Base-by-base conservation (phyloP, 108 stramenopile genomes). In the Asterionellopsis glacialis region DNA sequence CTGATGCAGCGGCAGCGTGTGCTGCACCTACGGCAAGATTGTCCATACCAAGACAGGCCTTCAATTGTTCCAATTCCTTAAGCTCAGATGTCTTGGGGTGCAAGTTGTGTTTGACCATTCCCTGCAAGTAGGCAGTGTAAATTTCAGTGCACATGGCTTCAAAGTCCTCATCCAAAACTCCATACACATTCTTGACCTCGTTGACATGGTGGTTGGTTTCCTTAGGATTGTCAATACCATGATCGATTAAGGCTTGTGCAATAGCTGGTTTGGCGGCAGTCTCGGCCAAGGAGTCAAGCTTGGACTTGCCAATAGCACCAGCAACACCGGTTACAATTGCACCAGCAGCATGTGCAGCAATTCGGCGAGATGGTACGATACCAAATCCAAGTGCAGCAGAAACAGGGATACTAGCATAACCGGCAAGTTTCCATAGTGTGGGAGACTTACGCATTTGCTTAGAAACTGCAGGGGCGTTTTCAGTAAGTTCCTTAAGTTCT, bases 11-110 rank as follows among this genome's bases (percentile, higher is more conserved):
- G 13, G 76, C 68, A 40, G 82, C 78, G 59, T 85, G 82, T 12
- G 85, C 88, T 69, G 81, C 80, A n/a, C 93, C 93, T n/a, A 88
- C 80, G 47, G 59, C 51, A 62, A 88, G 55, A 63, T 94, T 90
- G 24, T 78, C 62, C 61, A 93, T 49, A 11, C 69, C 42, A 40
- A 93, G 42, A 5, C 75, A 80, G 9, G 49, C 41, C 51, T 68
- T 72, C 19, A 93, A 51, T 16, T 61, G 55, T 24, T 61, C 61
- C 60, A 93, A 59, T 56, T 93, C 91, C 67, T 87, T 86, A 27
- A 85, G 45, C 60, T 93, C 91, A 45, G 72, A 63, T 25, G 80
- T 85, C 50, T 87, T 85, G 39, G 88, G 76, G 51, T 72, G 75
- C 33, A 62, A 65, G 25, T 82, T 63, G 50, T 56, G 68, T 62